These are phyloP conservation scores for Vinca minor DNA, from an alignment of 257 asterid genomes.

Conservation along the genomic window DNA sequence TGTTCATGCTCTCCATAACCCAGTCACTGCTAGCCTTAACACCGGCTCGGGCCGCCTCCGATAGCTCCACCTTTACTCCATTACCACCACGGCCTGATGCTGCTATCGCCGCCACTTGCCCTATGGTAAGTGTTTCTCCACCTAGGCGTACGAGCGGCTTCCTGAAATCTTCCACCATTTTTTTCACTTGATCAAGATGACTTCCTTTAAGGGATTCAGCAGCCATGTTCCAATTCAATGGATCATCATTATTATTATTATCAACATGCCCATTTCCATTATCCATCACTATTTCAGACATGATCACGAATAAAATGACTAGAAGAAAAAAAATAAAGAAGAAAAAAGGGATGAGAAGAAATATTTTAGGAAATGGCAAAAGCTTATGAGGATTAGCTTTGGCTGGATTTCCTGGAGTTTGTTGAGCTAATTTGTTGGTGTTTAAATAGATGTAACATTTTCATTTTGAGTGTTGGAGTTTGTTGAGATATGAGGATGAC, in stretches of 20 bases:
- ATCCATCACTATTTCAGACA: no score
- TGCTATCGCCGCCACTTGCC: conserved; percentile 36
- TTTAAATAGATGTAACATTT: conserved; percentile 29
- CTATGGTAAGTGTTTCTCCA: conserved; percentile 32
- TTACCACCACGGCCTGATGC: conserved; percentile 8
- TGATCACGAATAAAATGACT: no score
- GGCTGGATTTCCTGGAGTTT: no score
- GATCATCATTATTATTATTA: conserved; percentile 15
- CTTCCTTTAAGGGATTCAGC: conserved; percentile 36
- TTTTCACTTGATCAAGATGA: conserved; percentile 29
- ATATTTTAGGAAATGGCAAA: conserved; percentile 28
- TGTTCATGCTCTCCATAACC: conserved; percentile 32
- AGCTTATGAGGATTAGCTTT: no score
- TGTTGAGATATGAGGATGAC: conserved; percentile 23
- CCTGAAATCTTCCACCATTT: conserved; percentile 31
- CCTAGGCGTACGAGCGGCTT: conserved; percentile 28
- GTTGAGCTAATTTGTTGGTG: conserved; percentile 16
- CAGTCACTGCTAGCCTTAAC: conserved; percentile 43
- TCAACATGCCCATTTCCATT: no score
- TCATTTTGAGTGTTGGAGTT: conserved; percentile 28
- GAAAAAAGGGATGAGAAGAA: neutral
- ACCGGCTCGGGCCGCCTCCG: conserved; percentile 32
- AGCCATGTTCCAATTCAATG: conserved; percentile 32
- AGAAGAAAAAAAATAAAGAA: neutral
- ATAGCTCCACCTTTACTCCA: conserved; percentile 24